These are phyloP conservation scores for Meyerozyma guilliermondii DNA, from an alignment of 1,139 yeast genomes.

Conservation along the genomic window DNA sequence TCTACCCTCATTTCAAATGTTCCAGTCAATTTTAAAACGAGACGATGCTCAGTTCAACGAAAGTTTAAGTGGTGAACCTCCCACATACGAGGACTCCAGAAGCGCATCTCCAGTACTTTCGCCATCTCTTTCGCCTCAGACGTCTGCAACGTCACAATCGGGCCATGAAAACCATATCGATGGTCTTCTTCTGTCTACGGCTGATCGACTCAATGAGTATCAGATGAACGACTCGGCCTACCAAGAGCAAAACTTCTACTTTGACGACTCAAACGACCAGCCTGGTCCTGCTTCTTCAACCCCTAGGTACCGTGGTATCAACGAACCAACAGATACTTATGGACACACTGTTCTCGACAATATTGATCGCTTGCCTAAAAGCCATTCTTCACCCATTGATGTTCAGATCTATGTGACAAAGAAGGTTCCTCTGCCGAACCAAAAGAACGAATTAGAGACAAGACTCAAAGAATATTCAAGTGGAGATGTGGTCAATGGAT, in stretches of 20 bases:
- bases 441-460: conserved; percentile 33
- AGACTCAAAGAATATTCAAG: conserved; percentile 40
- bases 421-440: conserved; percentile 32
- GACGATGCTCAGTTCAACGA: conserved; percentile 41
- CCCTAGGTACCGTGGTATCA: conserved; percentile 12
- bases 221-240: conserved; percentile 10
- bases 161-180: conserved; percentile 5
- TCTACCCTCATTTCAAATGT: conserved; percentile 62
- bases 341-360: conserved; percentile 44
- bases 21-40: conserved; percentile 48
- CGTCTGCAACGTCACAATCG: conserved; percentile 13
- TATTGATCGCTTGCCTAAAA: conserved; percentile 35
- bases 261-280: conserved; percentile 8
- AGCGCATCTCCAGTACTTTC: conserved; percentile 28
- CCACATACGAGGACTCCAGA: conserved; percentile 33
- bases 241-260: conserved; percentile 13
- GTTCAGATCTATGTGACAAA: conserved; percentile 42
- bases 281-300: conserved; percentile 5
- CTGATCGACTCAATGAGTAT: conserved; percentile 14
- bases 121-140: conserved; percentile 8
- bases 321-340: conserved; percentile 25
- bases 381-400: conserved; percentile 34
- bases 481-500: conserved; percentile 24
- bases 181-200: conserved; percentile 12
- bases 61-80: conserved; percentile 32